These are phyloP conservation scores for Porogramme epimiltina DNA, from an alignment of 1,284 basidiomycete genomes.

Conservation along the genomic window DNA sequence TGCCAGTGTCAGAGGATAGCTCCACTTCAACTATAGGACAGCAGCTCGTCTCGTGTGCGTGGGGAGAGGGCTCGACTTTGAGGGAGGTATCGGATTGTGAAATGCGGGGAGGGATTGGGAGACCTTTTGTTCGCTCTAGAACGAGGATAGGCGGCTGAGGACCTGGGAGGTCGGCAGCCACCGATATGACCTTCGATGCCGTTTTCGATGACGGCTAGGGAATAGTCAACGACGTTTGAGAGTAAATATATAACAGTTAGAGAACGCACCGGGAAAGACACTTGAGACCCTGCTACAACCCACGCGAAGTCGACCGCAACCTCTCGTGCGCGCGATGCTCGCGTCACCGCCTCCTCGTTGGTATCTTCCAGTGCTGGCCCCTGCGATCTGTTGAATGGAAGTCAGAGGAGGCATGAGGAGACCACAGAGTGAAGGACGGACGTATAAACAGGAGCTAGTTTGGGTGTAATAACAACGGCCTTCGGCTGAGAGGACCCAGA, in stretches of 20 bases:
- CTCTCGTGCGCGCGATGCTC: conserved; percentile 28
- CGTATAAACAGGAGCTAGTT: conserved; percentile 27
- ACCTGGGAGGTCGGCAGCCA: conserved; percentile 2
- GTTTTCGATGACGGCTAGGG: no score
- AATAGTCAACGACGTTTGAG: conserved; percentile 18
- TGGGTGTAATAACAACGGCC: conserved; percentile 28
- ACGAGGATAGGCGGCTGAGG: conserved; percentile 19
- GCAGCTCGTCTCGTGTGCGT: conserved; percentile 16
- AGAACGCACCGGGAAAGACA: conserved; percentile 25
- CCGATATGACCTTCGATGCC: conserved; percentile 6
- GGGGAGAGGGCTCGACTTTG: conserved; percentile 24
- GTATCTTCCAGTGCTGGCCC: conserved; percentile 35
- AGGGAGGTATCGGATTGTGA: conserved; percentile 1
- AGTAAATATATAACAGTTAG: not conserved
- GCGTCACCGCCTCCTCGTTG: conserved; percentile 26
- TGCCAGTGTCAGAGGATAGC: not conserved
- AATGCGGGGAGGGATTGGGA: conserved; percentile 9
- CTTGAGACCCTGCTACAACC: conserved; percentile 27
- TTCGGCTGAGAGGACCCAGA: conserved; percentile 28
- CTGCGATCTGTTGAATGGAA: conserved; percentile 19
- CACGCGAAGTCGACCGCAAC: conserved; percentile 35
- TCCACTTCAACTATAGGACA: conserved; percentile 19
- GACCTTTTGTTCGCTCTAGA: conserved; percentile 19
- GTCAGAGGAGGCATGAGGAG: not conserved
- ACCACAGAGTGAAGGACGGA: conserved; percentile 13